Evolutionary conservation across 2,329 filamentous ascomycete genomes (phyloP), one percentile per base, ranked within the genome.

Genomic region (Metarhizium anisopliae): DNA sequence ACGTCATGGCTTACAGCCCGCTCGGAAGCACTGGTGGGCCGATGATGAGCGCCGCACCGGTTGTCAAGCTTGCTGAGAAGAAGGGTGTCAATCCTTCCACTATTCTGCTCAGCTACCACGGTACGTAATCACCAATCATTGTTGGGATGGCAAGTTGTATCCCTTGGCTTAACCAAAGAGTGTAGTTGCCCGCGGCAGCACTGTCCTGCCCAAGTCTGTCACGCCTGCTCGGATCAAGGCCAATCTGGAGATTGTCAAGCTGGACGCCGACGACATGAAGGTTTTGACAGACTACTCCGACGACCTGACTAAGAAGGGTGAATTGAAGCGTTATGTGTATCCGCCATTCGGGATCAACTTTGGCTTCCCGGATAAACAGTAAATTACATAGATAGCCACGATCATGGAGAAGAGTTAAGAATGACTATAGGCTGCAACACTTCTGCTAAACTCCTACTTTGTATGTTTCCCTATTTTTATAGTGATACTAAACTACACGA

Each of bases 151-250:
- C 25, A 1, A 25, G 25, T 25, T 25, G 25, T 25, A 25, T 25
- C 25, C 25, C 25, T 25, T 25, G 25, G 25, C 25, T 25, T 25
- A 25, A 25, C 25, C 25, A 25, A 25, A 36, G 13, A 13, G 8
- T 47, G n/a, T 30, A 88, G 86, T 89, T 50, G 79, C 83, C 54
- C 80, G 85, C 58, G 85, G 85, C 62, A 80, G 76, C 66, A 88
- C 85, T 6, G 87, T 90, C 18, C 77, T 91, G 32, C 81, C 87
- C 64, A 90, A 90, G 72, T 89, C 85, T 0, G 84, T 88, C 43
- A 88, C 80, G 6, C 79, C 80, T 14, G 77, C 78, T 51, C 80
- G 86, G 62, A 90, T 90, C 70, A 81, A 85, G 66, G 78, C 84
- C 64, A 91, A 91, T 72, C 74, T 80, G 68, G 79, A 85, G 60